Conservation (phyloP, 2,329 filamentous ascomycete genomes). For the Xylaria sp. region DNA sequence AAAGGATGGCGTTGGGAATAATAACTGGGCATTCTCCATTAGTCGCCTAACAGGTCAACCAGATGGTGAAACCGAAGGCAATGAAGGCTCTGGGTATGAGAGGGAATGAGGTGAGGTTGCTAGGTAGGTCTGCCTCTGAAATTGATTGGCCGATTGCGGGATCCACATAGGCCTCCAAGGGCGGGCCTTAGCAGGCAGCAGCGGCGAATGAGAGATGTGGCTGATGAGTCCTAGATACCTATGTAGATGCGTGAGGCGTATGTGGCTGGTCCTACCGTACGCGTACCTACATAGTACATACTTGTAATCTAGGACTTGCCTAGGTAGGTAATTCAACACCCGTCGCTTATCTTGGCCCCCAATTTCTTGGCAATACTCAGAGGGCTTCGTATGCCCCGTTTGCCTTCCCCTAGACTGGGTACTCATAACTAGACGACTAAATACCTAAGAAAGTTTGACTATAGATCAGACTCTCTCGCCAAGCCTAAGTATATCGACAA, state of each 20-base stretch:
- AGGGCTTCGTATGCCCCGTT: not conserved
- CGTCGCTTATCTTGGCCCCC: slow-evolving; percentile 15
- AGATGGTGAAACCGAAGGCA: slow-evolving; percentile 18
- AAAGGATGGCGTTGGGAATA: slow-evolving; percentile 7
- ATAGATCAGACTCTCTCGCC: not conserved
- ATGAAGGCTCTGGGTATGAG: slow-evolving; percentile 9
- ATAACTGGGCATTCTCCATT: slow-evolving; percentile 11
- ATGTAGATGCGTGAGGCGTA: slow-evolving; percentile 13
- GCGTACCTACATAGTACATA: not conserved
- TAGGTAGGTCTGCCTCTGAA: slow-evolving; percentile 21
- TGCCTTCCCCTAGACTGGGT: not conserved
- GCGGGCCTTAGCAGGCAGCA: slow-evolving; percentile 28
- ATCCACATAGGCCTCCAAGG: slow-evolving; percentile 13
- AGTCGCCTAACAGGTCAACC: slow-evolving; percentile 24
- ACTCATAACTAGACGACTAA: not conserved
- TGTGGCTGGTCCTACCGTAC: slow-evolving; percentile 22
- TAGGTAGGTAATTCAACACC: not conserved
- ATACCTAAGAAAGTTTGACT: not conserved
- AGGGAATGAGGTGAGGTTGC: slow-evolving; percentile 33
- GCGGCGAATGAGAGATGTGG: slow-evolving; percentile 25
- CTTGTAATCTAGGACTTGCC: slow-evolving; percentile 1
- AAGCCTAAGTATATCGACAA: not conserved
- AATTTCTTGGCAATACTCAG: slow-evolving; percentile 15
- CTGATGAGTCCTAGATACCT: slow-evolving; percentile 27
- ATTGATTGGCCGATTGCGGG: slow-evolving; percentile 16